Conservation (phyloP, 805 yeast genomes). For the Ogataea chonburiensis region DNA sequence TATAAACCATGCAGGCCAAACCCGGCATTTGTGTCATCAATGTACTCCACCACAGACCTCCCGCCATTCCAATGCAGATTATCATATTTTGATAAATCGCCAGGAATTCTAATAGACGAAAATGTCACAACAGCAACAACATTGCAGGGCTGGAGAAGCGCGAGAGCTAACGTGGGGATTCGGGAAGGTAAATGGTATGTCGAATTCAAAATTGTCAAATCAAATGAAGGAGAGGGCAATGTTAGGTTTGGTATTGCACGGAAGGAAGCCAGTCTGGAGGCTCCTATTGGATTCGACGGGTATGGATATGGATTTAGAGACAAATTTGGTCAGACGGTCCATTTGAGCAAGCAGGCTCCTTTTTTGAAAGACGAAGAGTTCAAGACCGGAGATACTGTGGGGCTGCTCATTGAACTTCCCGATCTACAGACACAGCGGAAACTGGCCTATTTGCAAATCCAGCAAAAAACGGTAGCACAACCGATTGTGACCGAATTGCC, state of each 20-base stretch:
- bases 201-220: constrained; percentile 58
- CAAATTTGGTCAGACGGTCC: constrained; percentile 69
- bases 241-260: constrained; percentile 83
- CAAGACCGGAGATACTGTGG: constrained; percentile 76
- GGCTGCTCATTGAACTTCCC: constrained; percentile 74
- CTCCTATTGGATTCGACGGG: constrained; percentile 94
- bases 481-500: constrained; percentile 12
- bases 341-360: constrained; percentile 64
- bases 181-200: constrained; percentile 79
- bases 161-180: constrained; percentile 70
- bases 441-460: constrained; percentile 40
- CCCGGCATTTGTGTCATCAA: constrained; percentile 51
- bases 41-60: constrained; percentile 71
- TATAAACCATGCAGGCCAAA: constrained; percentile 78
- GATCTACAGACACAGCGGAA: constrained; percentile 41
- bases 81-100: constrained; percentile 68
- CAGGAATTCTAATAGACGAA: constrained; percentile 47
- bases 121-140: constrained; percentile 50
- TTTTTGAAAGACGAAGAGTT: constrained; percentile 52
- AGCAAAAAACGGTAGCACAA: constrained; percentile 25
- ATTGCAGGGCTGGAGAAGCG: constrained; percentile 75
- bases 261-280: constrained; percentile 85
- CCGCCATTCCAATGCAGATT: constrained; percentile 62
- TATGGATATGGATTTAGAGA: constrained; percentile 92
- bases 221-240: constrained; percentile 36